Percentiles rank a stretch among this genome's conserved stretches.
Conservation (phyloP, 495 filamentous ascomycete species). For the Tuber melanosporum region DNA sequence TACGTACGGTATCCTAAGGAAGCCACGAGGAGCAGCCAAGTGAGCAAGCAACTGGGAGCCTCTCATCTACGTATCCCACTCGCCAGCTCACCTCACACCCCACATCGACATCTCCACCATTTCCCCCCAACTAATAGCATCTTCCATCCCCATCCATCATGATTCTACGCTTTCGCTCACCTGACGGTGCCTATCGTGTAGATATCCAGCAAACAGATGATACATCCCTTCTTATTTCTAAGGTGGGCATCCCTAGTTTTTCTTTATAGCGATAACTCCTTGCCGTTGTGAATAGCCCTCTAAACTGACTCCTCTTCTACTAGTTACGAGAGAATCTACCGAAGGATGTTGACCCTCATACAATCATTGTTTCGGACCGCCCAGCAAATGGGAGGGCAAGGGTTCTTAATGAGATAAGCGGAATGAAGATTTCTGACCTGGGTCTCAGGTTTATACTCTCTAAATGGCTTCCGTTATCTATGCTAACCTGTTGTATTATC, state of each 20-base stretch:
- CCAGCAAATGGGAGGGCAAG: constrained; percentile 69
- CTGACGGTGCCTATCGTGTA: constrained; percentile 65
- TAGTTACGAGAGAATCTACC: constrained; percentile 61
- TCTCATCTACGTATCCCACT: constrained; percentile 23
- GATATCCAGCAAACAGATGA: constrained; percentile 54
- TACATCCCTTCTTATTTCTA: constrained; percentile 50
- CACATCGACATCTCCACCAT: constrained; percentile 2
- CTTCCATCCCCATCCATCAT: constrained; percentile 45
- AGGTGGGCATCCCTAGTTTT: constrained; percentile 43
- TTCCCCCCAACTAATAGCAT: constrained; percentile 10
- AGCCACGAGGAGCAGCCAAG: neutral
- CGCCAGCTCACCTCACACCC: neutral
- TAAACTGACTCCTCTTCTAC: constrained; percentile 10
- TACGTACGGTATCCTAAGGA: neutral
- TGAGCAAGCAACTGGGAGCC: neutral
- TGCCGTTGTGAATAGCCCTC: neutral
- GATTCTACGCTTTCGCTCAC: constrained; percentile 62
- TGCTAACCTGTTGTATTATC: constrained; percentile 20
- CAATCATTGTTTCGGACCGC: constrained; percentile 72
- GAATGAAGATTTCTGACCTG: constrained; percentile 48
- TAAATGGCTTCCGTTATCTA: constrained; percentile 1
- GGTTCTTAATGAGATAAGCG: constrained; percentile 55
- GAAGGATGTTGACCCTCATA: constrained; percentile 62
- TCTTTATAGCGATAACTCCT: neutral
- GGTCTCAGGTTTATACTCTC: constrained; percentile 58